Evolutionary conservation across 176 grass and related monocot species (phyloP), one percentile per base, ranked within the genome.

Genomic region (Phragmites australis): DNA sequence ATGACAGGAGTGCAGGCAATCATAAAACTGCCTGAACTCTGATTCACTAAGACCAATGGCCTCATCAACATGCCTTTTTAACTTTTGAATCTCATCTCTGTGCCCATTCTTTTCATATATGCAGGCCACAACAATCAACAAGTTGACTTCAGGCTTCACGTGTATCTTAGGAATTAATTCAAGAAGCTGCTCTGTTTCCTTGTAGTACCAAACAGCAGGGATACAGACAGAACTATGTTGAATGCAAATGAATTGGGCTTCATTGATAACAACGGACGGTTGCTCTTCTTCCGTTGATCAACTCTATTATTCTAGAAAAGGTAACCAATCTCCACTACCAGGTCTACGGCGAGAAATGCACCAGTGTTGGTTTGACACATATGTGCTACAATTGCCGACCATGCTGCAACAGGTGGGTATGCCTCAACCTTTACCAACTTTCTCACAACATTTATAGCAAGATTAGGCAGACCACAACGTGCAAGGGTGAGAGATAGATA

Each of bases 61-160:
- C 74, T 91, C 80, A 63, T 93, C 83, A 44, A 97, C 81, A 94
- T 94, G 88, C 83, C 86, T 72, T 81, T 89, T 94, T 72, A 97
- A 74, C 77, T 86, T 97, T 58, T 32, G 85, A 76, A 97, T 70
- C 78, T 94, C 92, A 89, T 93, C 77, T 75, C 81, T 94, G 68
- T 63, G 91, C 15, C 90, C 92, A 85, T 97, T 94, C 45, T 90
- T 94, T 71, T 94, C 92, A 81, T 97, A 94, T 87, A 94, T 82
- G 68, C 59, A 45, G 55, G 92, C 92, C 90, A 97, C 94, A 26
- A 90, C 75, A 89, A 93, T 80, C 65, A 97, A 48, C 63, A 93
- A 75, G 23, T 75, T 84, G 10, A 61, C 78, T 75, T 92, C 86
- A 53, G 95, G 92, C 72, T 83, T 94, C 74, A 92, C 81, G 19